These are phyloP conservation scores for Metschnikowia peoriensis DNA, from an alignment of 805 yeast genomes.

Conservation along the genomic window DNA sequence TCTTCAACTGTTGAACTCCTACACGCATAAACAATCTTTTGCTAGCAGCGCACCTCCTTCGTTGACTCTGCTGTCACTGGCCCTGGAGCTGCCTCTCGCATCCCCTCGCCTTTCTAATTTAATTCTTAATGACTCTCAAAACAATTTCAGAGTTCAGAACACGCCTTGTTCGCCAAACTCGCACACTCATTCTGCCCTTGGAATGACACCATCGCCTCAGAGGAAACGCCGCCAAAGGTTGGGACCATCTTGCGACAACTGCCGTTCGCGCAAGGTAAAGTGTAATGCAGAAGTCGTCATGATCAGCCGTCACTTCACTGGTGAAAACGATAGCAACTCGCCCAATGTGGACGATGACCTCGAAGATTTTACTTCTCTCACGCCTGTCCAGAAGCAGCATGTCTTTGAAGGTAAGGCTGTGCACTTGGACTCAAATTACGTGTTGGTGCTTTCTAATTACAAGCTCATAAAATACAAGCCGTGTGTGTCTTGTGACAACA, in stretches of 20 bases:
- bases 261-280: constrained; percentile 67
- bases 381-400: constrained; percentile 11
- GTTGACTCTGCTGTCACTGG: constrained; percentile 20
- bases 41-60: constrained; percentile 16
- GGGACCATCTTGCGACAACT: constrained; percentile 74
- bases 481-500: constrained; percentile 54
- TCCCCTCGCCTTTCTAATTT: constrained; percentile 15
- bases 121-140: background rate
- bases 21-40: constrained; percentile 6
- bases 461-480: constrained; percentile 50
- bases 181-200: background rate
- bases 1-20: constrained; percentile 18
- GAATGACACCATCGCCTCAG: background rate
- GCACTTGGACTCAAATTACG: constrained; percentile 10
- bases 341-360: constrained; percentile 1
- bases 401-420: constrained; percentile 19
- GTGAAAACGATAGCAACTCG: background rate
- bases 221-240: constrained; percentile 56
- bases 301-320: constrained; percentile 23
- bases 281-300: constrained; percentile 65
- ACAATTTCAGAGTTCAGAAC: background rate
- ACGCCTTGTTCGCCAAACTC: background rate
- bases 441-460: constrained; percentile 22
- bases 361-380: constrained; percentile 12
- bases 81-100: constrained; percentile 20